These are phyloP conservation scores for Emergomyces pasteurianus DNA, from an alignment of 2,329 filamentous ascomycete genomes.

Conservation along the genomic window DNA sequence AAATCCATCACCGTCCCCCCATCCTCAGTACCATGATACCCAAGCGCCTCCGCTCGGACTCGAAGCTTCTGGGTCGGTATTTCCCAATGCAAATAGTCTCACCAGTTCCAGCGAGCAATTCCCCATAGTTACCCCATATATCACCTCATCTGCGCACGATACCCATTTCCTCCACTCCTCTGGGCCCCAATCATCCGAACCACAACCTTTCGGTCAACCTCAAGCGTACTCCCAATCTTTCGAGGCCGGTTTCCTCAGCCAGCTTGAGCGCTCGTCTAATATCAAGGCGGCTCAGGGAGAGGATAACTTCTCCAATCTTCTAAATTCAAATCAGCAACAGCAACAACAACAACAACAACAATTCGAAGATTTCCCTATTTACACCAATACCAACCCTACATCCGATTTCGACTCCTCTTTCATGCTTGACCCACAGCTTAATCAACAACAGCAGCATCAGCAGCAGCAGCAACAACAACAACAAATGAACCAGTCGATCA, in stretches of 20 bases:
- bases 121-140: conserved; percentile 24
- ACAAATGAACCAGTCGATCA: conserved; percentile 30
- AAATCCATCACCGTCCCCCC: conserved; percentile 32
- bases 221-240: conserved; percentile 26
- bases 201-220: conserved; percentile 19
- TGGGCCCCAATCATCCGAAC: conserved; percentile 19
- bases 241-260: conserved; percentile 24
- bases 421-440: conserved; percentile 28
- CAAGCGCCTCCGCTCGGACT: conserved; percentile 21
- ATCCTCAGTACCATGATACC: conserved; percentile 25
- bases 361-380: conserved; percentile 29
- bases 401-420: conserved; percentile 27
- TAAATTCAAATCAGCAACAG: conserved; percentile 24
- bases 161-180: conserved; percentile 13
- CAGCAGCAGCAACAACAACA: conserved; percentile 15
- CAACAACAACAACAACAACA: conserved; percentile 18
- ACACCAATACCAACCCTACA: conserved; percentile 22
- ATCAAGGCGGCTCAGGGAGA: conserved; percentile 19
- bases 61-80: conserved; percentile 22
- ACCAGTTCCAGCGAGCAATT: conserved; percentile 24
- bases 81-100: conserved; percentile 15
- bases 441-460: conserved; percentile 17
- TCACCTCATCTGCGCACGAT: conserved; percentile 22
- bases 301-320: conserved; percentile 28
- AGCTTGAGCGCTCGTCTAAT: conserved; percentile 23